Percentiles rank a stretch among this genome's conserved stretches.
phyloP scores from a whole-genome alignment of 169 alveolate genomes.

The Sarcocystis neurona region DNA sequence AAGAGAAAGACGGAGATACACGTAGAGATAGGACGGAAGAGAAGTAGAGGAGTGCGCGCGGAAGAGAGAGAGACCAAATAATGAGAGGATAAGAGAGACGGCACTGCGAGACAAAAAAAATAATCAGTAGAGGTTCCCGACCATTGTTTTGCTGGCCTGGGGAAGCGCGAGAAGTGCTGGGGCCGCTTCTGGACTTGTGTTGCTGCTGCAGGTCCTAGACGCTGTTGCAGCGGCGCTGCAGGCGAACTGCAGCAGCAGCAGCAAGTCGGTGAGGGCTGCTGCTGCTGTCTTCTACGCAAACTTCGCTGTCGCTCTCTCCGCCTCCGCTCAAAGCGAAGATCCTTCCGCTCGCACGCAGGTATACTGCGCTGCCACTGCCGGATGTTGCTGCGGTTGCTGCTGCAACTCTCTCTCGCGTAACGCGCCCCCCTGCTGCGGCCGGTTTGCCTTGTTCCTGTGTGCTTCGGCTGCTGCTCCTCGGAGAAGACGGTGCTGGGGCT shows the following conservation, averaged over 20 bases:
- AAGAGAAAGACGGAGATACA: no score
- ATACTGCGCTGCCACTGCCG: neutral
- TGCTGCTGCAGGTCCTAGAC: neutral
- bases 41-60: no score
- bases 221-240: neutral
- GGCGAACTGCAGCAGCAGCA: neutral
- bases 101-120: neutral
- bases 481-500: neutral
- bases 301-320: conserved; percentile 11
- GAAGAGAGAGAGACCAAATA: no score
- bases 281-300: conserved; percentile 7
- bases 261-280: neutral
- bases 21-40: no score
- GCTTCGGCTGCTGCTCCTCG: neutral
- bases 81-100: neutral
- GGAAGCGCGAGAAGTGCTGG: neutral
- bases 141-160: neutral
- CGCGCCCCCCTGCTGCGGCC: neutral
- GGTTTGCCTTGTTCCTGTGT: neutral
- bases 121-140: neutral
- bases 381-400: neutral
- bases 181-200: neutral
- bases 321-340: neutral
- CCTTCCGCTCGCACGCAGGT: neutral
- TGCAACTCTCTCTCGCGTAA: neutral